A percentile compares a stretch with the other conserved stretches of the same genome.
Evolutionary conservation across 371 early-diverging fungal genomes (phyloP).

Genomic region (Mucor plumbeus): DNA sequence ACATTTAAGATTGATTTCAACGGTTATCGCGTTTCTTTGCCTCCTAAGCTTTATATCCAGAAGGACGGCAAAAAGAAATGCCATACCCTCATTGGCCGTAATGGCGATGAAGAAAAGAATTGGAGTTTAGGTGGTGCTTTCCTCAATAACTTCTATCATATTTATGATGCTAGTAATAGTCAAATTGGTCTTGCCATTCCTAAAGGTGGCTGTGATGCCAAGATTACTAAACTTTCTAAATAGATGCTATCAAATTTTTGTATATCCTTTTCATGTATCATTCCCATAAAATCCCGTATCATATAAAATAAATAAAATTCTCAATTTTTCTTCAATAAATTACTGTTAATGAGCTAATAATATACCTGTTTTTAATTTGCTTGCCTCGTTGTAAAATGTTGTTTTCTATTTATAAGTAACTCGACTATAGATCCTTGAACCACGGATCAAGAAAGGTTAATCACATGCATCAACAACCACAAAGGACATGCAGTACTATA

Average conservation of each 20-base stretch:
- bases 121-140: conserved; percentile 54
- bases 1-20: conserved; percentile 44
- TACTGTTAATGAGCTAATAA: too few species aligned
- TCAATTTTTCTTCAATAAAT: too few species aligned
- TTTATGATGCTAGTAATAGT: conserved; percentile 40
- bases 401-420: too few species aligned
- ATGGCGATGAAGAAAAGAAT: conserved; percentile 31
- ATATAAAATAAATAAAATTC: not conserved
- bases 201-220: conserved; percentile 37
- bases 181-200: conserved; percentile 49
- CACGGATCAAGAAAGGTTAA: too few species aligned
- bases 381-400: too few species aligned
- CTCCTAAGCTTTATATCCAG: conserved; percentile 36
- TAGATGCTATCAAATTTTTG: not conserved
- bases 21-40: conserved; percentile 42
- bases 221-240: conserved; percentile 36
- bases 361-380: too few species aligned
- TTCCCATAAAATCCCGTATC: not conserved
- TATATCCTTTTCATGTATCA: conserved; percentile 10
- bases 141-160: conserved; percentile 49
- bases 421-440: too few species aligned
- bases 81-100: conserved; percentile 36
- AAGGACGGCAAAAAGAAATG: conserved; percentile 30
- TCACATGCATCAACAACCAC: too few species aligned
- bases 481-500: too few species aligned